Conservation (phyloP, 2,329 filamentous ascomycete species). For the Penicillium corylophilum region DNA sequence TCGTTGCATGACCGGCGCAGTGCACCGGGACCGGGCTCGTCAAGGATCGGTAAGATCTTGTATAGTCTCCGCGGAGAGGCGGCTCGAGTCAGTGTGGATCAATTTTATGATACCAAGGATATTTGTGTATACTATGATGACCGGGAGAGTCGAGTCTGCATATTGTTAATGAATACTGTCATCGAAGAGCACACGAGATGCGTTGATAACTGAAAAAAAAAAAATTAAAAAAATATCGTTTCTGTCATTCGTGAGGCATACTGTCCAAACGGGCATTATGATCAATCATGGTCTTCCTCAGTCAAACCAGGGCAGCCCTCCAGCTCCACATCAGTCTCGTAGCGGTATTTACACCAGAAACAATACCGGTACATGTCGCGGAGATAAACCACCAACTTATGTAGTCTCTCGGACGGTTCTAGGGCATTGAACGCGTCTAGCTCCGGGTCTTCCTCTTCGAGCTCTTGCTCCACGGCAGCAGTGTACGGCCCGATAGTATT, state of each 20-base stretch:
- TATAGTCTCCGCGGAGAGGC: neutral
- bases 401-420: slow-evolving; percentile 64
- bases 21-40: slow-evolving; percentile 1
- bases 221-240: too few species aligned
- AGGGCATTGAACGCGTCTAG: slow-evolving; percentile 75
- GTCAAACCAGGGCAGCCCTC: slow-evolving; percentile 84
- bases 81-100: slow-evolving; percentile 1
- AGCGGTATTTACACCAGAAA: slow-evolving; percentile 92
- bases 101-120: slow-evolving; percentile 25
- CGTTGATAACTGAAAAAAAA: neutral
- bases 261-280: neutral
- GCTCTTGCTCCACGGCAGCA: slow-evolving; percentile 50
- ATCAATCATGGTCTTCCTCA: slow-evolving; percentile 76
- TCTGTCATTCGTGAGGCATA: slow-evolving; percentile 1
- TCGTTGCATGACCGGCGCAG: slow-evolving; percentile 10
- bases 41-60: neutral
- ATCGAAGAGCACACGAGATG: neutral
- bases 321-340: slow-evolving; percentile 65
- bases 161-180: slow-evolving; percentile 1
- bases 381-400: slow-evolving; percentile 66
- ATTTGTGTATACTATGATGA: slow-evolving; percentile 21
- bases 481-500: slow-evolving; percentile 45
- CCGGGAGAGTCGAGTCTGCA: slow-evolving; percentile 9
- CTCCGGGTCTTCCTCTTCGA: slow-evolving; percentile 73
- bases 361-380: slow-evolving; percentile 76